A percentile compares a stretch with the other conserved stretches of the same genome.
Evolutionary conservation across 1,284 basidiomycete species (phyloP).

Genomic region (Papiliotrema laurentii): DNA sequence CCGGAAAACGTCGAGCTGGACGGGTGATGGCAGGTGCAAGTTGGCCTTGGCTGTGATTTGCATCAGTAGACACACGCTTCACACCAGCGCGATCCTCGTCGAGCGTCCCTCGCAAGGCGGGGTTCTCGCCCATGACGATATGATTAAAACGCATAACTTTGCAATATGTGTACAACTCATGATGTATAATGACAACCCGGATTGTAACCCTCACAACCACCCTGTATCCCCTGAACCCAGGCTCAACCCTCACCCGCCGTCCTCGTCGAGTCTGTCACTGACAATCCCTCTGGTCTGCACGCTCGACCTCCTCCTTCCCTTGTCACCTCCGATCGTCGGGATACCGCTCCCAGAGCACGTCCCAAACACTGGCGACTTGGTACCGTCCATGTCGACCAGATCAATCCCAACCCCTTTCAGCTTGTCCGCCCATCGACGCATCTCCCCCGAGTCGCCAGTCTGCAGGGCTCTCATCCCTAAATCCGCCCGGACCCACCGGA

Average conservation of each 20-base stretch:
- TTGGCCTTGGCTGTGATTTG: too few species aligned
- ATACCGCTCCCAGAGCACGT: neutral
- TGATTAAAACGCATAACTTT: neutral
- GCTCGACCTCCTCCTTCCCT: slow-evolving; percentile 3
- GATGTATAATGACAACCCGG: neutral
- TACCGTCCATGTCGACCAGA: slow-evolving; percentile 39
- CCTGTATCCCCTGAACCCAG: too few species aligned
- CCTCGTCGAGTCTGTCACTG: slow-evolving; percentile 5
- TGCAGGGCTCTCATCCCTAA: slow-evolving; percentile 33
- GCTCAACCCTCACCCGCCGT: neutral
- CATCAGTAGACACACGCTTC: too few species aligned
- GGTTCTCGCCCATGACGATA: too few species aligned
- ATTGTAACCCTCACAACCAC: neutral
- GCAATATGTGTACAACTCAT: neutral
- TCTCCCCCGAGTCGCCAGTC: slow-evolving; percentile 36
- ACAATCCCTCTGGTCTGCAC: neutral
- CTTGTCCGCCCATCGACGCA: slow-evolving; percentile 30
- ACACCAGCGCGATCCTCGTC: too few species aligned
- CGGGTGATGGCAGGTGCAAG: neutral
- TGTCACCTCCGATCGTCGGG: neutral
- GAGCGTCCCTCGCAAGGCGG: too few species aligned
- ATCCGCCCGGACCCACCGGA: slow-evolving; percentile 35
- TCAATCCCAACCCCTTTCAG: slow-evolving; percentile 21
- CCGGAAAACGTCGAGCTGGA: slow-evolving; percentile 44
- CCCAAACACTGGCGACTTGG: neutral